Evolutionary conservation across 108 stramenopile genomes (phyloP), one percentile per base, ranked within the genome.

Genomic region (Skeletonema menzelii): DNA sequence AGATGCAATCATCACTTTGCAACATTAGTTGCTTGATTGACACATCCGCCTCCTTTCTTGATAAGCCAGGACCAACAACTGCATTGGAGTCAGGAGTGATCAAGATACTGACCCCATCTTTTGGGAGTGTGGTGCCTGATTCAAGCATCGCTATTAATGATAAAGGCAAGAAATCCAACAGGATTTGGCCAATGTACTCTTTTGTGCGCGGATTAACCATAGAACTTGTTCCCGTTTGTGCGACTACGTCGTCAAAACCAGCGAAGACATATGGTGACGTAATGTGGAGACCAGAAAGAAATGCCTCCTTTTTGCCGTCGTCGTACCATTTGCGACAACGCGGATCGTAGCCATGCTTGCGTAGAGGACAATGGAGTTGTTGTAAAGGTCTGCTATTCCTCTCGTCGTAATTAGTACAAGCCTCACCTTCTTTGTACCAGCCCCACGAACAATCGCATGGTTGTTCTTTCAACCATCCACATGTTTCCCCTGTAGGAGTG

Each of bases 281-380:
- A 4, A 73, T 72, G 28, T 67, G 62, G 62, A 53, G 24, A 26
- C 44, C 63, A 34, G 5, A 12, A 49, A 10, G 3, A 32, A 17
- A 27, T 75, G 79, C 82, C 82, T 75, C 19, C 0, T 17, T 30
- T 65, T 67, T 76, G 32, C 75, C 66, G 13, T 70, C 70, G 59
- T 46, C 83, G 53, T 82, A 82, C 80, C 80, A 82, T 22, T 32
- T 55, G 13, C 65, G 68, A 49, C 73, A 88, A 11, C 87, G 68
- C 3, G 83, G 73, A 63, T 88, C 87, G 46, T 84, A 88, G 10
- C 85, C 87, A 62, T 70, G 85, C 65, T 84, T 88, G 0, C 77
- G 78, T 12, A 71, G 13, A 12, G 87, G 87, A 28, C 87, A 88
- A 30, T 63, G 77, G 6, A 47, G 17, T 68, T 46, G 69, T 46